Percentiles rank a stretch among this genome's conserved stretches.
These are phyloP conservation scores for Collybia mongolica DNA, from an alignment of 768 basidiomycete genomes.

Conservation along the genomic window DNA sequence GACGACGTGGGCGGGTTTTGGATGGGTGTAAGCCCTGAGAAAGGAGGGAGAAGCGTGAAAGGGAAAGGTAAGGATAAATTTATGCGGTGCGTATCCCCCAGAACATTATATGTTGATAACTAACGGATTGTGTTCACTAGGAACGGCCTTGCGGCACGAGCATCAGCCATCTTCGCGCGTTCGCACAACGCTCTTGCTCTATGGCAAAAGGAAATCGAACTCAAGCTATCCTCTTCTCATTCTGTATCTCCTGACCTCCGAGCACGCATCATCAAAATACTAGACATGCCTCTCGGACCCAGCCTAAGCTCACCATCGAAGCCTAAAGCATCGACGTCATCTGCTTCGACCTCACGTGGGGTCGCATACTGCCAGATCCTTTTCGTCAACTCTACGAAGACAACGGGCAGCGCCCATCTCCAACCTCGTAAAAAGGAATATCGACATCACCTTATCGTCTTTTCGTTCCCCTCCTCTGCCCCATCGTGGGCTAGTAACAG, in stretches of 20 bases:
- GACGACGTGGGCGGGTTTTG: constrained; percentile 42
- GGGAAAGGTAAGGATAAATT: constrained; percentile 41
- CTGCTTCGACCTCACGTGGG: constrained; percentile 25
- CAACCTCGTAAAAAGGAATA: constrained; percentile 9
- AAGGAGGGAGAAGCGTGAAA: constrained; percentile 28
- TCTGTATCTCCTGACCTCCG: constrained; percentile 39
- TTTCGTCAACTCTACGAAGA: constrained; percentile 13
- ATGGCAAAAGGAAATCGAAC: constrained; percentile 51
- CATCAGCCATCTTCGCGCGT: constrained; percentile 40
- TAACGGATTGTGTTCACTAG: constrained; percentile 25
- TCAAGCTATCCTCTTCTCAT: constrained; percentile 24
- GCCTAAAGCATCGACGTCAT: constrained; percentile 17
- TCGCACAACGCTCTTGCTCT: constrained; percentile 44
- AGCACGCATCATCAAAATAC: constrained; percentile 40
- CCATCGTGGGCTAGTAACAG: constrained; percentile 12
- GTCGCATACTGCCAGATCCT: constrained; percentile 43
- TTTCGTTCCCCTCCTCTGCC: constrained; percentile 31
- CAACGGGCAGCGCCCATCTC: constrained; percentile 16
- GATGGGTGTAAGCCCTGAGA: constrained; percentile 58
- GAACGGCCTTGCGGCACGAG: constrained; percentile 55
- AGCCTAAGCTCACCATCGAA: constrained; percentile 23
- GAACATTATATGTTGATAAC: background rate
- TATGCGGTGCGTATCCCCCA: constrained; percentile 36
- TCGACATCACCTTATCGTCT: constrained; percentile 29
- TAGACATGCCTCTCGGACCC: constrained; percentile 28